A percentile compares a stretch with the other conserved stretches of the same genome.
phyloP scores from a whole-genome alignment of 2,329 filamentous ascomycete species.

The Aspergillus ochraceus region DNA sequence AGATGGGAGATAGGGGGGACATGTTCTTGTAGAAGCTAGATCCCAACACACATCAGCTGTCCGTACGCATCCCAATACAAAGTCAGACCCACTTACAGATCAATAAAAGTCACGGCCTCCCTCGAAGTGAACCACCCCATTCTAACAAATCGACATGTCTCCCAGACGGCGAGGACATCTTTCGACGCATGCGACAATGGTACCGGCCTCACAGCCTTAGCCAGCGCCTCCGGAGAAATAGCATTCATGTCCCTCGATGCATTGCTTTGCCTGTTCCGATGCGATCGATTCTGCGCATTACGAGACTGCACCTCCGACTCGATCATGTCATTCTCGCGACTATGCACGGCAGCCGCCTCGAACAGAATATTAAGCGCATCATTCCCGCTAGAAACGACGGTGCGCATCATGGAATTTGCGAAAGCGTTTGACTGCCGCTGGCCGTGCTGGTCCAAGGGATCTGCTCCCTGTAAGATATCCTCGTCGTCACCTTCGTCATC shows the following conservation, averaged over 20 bases:
- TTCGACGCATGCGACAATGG: slow-evolving; percentile 29
- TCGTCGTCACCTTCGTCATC: background rate
- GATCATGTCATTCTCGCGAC: slow-evolving; percentile 38
- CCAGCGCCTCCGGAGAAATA: slow-evolving; percentile 19
- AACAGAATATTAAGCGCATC: slow-evolving; percentile 56
- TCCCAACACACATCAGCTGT: background rate
- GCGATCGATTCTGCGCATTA: slow-evolving; percentile 19
- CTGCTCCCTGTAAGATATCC: slow-evolving; percentile 3
- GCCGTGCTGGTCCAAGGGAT: slow-evolving; percentile 8
- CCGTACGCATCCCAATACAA: background rate
- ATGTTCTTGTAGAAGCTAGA: slow-evolving; percentile 52
- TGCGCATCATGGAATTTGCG: slow-evolving; percentile 42
- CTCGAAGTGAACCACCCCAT: slow-evolving; percentile 58
- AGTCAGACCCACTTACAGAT: slow-evolving; percentile 38
- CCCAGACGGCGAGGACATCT: slow-evolving; percentile 48
- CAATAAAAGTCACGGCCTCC: slow-evolving; percentile 55
- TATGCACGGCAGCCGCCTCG: slow-evolving; percentile 47
- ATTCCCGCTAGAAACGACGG: slow-evolving; percentile 54
- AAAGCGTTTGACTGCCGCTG: slow-evolving; percentile 32
- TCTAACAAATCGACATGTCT: slow-evolving; percentile 53
- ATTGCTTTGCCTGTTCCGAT: slow-evolving; percentile 6
- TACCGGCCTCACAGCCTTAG: slow-evolving; percentile 26
- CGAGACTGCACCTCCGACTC: slow-evolving; percentile 25
- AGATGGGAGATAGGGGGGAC: slow-evolving; percentile 52
- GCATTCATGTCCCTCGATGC: slow-evolving; percentile 16